These are phyloP conservation scores for Staphylotrichum longicolle DNA, from an alignment of 495 filamentous ascomycete genomes.

Conservation along the genomic window DNA sequence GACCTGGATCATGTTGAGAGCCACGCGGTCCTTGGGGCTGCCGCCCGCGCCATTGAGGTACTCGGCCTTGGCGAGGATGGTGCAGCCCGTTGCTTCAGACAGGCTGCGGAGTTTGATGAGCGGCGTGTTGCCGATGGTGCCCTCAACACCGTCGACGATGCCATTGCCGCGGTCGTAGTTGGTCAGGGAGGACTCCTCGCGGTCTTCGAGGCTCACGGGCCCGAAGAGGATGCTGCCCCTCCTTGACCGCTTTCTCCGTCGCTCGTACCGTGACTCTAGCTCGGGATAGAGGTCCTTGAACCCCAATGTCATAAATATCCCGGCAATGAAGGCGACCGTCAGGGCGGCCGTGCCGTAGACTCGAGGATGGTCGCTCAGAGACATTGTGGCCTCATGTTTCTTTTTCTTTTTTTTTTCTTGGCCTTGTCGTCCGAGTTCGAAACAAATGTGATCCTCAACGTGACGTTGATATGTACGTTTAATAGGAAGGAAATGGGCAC, in stretches of 20 bases:
- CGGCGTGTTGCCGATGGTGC: slow-evolving; percentile 91
- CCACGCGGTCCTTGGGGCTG: slow-evolving; percentile 93
- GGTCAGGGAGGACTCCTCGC: slow-evolving; percentile 29
- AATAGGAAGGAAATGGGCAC: not conserved
- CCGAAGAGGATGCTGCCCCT: slow-evolving; percentile 41
- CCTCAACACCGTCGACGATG: slow-evolving; percentile 74
- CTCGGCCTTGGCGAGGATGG: slow-evolving; percentile 94
- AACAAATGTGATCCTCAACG: not conserved
- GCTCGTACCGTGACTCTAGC: slow-evolving; percentile 60
- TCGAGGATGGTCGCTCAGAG: slow-evolving; percentile 53
- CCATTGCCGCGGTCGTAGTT: slow-evolving; percentile 25
- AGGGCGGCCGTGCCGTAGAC: slow-evolving; percentile 58
- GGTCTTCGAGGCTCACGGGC: slow-evolving; percentile 55
- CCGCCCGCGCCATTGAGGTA: slow-evolving; percentile 94
- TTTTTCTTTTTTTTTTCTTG: not conserved
- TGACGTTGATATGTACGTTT: not conserved
- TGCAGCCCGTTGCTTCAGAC: slow-evolving; percentile 86
- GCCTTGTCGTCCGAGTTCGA: not conserved
- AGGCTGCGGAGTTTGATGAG: slow-evolving; percentile 83
- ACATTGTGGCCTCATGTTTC: slow-evolving; percentile 36
- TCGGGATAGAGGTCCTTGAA: slow-evolving; percentile 74
- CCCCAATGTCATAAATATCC: slow-evolving; percentile 66
- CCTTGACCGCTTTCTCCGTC: slow-evolving; percentile 29
- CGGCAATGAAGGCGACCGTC: slow-evolving; percentile 68
- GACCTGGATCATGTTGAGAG: slow-evolving; percentile 79